Base-by-base conservation (phyloP, 78 protist species). In the Dictyostelium discoideum region DNA sequence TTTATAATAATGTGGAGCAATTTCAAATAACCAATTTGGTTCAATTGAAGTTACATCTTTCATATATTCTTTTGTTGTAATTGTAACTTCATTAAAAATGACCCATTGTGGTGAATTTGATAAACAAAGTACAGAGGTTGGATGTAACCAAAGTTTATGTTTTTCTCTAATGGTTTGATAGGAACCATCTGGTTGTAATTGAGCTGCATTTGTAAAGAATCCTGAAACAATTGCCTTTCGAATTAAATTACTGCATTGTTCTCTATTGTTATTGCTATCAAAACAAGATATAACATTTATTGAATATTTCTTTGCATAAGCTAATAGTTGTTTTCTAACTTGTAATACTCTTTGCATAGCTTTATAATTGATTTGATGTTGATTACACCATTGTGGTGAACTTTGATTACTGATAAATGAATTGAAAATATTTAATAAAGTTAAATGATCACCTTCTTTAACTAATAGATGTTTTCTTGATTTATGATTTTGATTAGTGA, bases 361-460 rank as follows among this genome's bases (percentile, higher is more conserved):
- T 32, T 79, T 93, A 69, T 63, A 26, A 24, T 88, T 88, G 22
- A 89, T 37, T 54, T 77, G 74, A 26, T 89, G 37, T 16, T 60
- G 87, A 29, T 96, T 82, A 60, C 97, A 95, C 97, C 98, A 93
- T 14, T 48, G 22, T 79, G 84, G 6, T 22, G 84, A 79, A 77
- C 16, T 77, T 60, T 16, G 69, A 7, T 32, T 76, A 3, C 46
- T n/a, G 1, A 24, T 63, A 24, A 83, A 96, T 3, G 54, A 24
- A 26, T 92, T 80, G 79, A 22, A 63, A 46, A 86, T 97, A 37
- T 97, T 98, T 39, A 97, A 78, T 11, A 98, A 96, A 0, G 99
- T 97, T 72, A 98, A 46, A 48, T 97, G 98, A 87, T 98, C 99
- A 32, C 98, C 98, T 69, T 97, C 98, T 32, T 89, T 60, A 32